A percentile compares a stretch with the other conserved stretches of the same genome.
These are phyloP conservation scores for Nothopassalora personata DNA, from an alignment of 2,329 filamentous ascomycete species.

Conservation along the genomic window DNA sequence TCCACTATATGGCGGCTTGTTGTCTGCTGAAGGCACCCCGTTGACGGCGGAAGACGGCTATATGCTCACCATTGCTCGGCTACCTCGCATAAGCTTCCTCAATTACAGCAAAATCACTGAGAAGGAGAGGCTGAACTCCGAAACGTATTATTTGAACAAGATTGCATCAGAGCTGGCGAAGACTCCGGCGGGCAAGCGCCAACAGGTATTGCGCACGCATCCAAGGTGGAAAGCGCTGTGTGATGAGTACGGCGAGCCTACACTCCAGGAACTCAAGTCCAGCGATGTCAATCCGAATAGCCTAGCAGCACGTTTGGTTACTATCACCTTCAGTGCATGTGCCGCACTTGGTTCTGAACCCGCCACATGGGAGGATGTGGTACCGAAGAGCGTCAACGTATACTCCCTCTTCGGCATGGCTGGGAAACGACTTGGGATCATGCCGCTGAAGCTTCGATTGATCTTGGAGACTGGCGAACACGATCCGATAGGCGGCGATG, in stretches of 20 bases:
- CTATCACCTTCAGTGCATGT: slow-evolving; percentile 46
- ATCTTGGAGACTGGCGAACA: slow-evolving; percentile 89
- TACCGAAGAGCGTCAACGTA: slow-evolving; percentile 73
- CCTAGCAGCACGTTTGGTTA: slow-evolving; percentile 71
- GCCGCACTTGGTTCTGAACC: slow-evolving; percentile 5
- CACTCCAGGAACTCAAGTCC: slow-evolving; percentile 30
- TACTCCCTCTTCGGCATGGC: slow-evolving; percentile 78
- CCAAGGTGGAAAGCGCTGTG: slow-evolving; percentile 71
- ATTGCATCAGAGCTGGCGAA: slow-evolving; percentile 70
- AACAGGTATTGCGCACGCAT: slow-evolving; percentile 57
- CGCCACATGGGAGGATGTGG: slow-evolving; percentile 35
- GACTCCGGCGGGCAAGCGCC: slow-evolving; percentile 47
- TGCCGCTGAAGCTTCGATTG: slow-evolving; percentile 60
- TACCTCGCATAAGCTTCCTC: slow-evolving; percentile 61
- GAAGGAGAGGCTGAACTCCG: slow-evolving; percentile 77
- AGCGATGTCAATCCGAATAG: slow-evolving; percentile 64
- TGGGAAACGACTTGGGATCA: slow-evolving; percentile 61
- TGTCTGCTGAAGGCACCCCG: slow-evolving; percentile 36
- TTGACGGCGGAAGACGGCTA: slow-evolving; percentile 70
- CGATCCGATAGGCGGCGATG: slow-evolving; percentile 66
- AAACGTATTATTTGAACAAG: slow-evolving; percentile 85
- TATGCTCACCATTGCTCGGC: slow-evolving; percentile 78
- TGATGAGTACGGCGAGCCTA: slow-evolving; percentile 66
- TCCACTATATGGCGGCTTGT: slow-evolving; percentile 65
- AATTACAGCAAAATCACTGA: slow-evolving; percentile 66